A percentile compares a stretch with the other conserved stretches of the same genome.
Conservation (phyloP, 768 basidiomycete genomes). For the Amanita phalloides region DNA sequence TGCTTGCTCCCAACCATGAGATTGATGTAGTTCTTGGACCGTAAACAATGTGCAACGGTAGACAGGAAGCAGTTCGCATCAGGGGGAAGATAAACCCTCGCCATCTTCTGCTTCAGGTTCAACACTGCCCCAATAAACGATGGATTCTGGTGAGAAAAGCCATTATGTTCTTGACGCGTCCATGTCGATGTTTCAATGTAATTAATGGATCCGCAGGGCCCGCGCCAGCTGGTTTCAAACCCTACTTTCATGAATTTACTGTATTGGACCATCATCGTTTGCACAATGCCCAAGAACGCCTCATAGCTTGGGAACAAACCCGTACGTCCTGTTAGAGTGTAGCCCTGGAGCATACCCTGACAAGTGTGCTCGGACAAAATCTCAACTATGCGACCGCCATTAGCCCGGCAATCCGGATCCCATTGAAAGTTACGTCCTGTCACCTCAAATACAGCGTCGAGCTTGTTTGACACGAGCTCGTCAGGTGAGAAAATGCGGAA, state of each 20-base stretch:
- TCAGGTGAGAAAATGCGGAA: slow-evolving; percentile 93
- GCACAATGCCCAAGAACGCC: slow-evolving; percentile 82
- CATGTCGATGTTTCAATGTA: slow-evolving; percentile 87
- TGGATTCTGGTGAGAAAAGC: slow-evolving; percentile 84
- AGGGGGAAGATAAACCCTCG: slow-evolving; percentile 80
- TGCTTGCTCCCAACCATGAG: slow-evolving; percentile 87
- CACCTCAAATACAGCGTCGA: slow-evolving; percentile 66
- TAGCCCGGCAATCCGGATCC: slow-evolving; percentile 55
- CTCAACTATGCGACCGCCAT: slow-evolving; percentile 79
- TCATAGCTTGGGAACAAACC: slow-evolving; percentile 88
- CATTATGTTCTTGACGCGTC: slow-evolving; percentile 81
- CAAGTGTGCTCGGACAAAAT: slow-evolving; percentile 86
- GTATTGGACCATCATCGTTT: slow-evolving; percentile 88
- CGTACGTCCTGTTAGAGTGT: slow-evolving; percentile 80
- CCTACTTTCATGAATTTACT: slow-evolving; percentile 84
- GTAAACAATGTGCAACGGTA: slow-evolving; percentile 74
- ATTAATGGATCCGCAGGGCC: slow-evolving; percentile 61
- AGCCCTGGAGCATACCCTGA: slow-evolving; percentile 88
- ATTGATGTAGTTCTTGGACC: slow-evolving; percentile 80
- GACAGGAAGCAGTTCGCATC: slow-evolving; percentile 83
- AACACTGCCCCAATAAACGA: slow-evolving; percentile 82
- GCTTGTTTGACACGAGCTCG: slow-evolving; percentile 79
- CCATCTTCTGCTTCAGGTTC: slow-evolving; percentile 57
- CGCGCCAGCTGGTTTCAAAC: slow-evolving; percentile 62
- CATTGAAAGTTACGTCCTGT: slow-evolving; percentile 77